These are phyloP conservation scores for Ceratobasidium sp. DNA, from an alignment of 1,284 basidiomycete species.

Conservation along the genomic window DNA sequence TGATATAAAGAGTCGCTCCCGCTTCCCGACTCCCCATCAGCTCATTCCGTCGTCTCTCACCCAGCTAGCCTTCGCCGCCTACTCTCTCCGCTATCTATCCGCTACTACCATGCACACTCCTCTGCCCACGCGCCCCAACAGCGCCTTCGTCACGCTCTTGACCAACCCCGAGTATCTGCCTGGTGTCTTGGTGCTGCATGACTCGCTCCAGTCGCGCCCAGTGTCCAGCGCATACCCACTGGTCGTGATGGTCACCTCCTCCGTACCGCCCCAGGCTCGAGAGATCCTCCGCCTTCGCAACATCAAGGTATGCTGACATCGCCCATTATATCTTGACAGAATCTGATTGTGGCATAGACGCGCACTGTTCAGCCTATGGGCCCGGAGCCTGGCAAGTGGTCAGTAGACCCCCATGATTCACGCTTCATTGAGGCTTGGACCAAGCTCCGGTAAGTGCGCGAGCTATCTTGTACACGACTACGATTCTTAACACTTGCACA, in stretches of 20 bases:
- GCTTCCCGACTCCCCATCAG: background rate
- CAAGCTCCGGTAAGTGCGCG: constrained; percentile 74
- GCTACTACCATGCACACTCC: constrained; percentile 15
- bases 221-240: constrained; percentile 78
- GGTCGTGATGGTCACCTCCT: constrained; percentile 79
- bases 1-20: constrained; percentile 17
- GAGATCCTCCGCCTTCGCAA: constrained; percentile 62
- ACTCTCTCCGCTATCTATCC: background rate
- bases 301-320: constrained; percentile 51
- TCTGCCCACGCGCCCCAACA: constrained; percentile 37
- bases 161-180: constrained; percentile 75
- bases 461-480: background rate
- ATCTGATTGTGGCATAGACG: constrained; percentile 46
- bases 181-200: constrained; percentile 75
- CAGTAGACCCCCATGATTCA: constrained; percentile 60
- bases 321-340: background rate
- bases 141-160: constrained; percentile 69
- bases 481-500: background rate
- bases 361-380: constrained; percentile 67
- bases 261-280: constrained; percentile 62
- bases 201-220: constrained; percentile 60
- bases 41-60: background rate
- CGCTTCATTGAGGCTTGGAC: constrained; percentile 91
- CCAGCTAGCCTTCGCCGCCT: background rate
- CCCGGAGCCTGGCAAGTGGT: constrained; percentile 62